Percentiles rank a stretch among this genome's conserved stretches.
Conservation (phyloP, 345 rosid species). For the Streptanthus diversifolius region DNA sequence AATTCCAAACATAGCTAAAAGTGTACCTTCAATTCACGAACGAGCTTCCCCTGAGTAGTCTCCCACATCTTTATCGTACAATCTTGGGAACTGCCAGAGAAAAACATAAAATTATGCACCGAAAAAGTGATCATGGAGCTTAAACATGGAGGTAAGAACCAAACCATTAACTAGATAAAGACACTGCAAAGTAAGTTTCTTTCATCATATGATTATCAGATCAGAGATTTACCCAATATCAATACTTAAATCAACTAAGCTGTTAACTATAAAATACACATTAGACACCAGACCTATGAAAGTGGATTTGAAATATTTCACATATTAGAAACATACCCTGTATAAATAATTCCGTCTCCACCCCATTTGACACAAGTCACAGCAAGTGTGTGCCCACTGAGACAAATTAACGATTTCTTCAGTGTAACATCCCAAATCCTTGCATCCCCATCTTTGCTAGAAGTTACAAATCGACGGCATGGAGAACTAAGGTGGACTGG, state of each 20-base stretch:
- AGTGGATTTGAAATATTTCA: not conserved
- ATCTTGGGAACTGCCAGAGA: conserved; percentile 70
- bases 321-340: conserved; percentile 52
- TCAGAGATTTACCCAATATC: not conserved
- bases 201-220: not conserved
- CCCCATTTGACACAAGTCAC: conserved; percentile 99
- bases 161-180: not conserved
- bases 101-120: not conserved
- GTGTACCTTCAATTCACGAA: conserved; percentile 89
- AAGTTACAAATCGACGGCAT: conserved; percentile 90
- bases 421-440: conserved; percentile 85
- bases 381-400: conserved; percentile 88
- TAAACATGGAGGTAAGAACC: not conserved
- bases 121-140: not conserved
- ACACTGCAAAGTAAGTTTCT: not conserved
- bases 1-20: not conserved
- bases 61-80: conserved; percentile 98
- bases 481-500: conserved; percentile 90
- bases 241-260: not conserved
- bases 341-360: conserved; percentile 87
- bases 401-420: conserved; percentile 66
- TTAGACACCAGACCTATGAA: not conserved
- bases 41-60: conserved; percentile 89
- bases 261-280: not conserved
- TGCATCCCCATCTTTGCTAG: conserved; percentile 99